phyloP scores from a whole-genome alignment of 345 rosid genomes.

The Moricandia arvensis region DNA sequence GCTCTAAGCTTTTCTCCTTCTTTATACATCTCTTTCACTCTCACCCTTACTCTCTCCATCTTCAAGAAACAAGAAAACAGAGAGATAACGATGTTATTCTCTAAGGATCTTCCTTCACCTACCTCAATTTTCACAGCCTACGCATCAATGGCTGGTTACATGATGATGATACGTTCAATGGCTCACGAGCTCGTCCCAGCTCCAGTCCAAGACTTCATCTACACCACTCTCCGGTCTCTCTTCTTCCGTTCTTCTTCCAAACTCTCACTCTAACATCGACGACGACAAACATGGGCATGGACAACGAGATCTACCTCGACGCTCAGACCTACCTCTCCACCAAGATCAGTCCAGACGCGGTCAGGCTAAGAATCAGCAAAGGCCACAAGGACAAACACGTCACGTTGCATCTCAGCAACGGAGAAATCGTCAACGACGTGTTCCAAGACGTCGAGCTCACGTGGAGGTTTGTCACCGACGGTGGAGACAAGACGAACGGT shows the following conservation, averaged over 20 bases:
- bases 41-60: constrained; percentile 12
- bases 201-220: constrained; percentile 30
- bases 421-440: constrained; percentile 43
- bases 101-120: constrained; percentile 40
- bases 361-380: constrained; percentile 42
- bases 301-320: constrained; percentile 46
- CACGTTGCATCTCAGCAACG: constrained; percentile 39
- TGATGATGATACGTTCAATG: constrained; percentile 36
- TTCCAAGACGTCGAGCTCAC: constrained; percentile 42
- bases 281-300: background rate
- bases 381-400: constrained; percentile 39
- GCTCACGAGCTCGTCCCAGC: constrained; percentile 41
- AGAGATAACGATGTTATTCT: constrained; percentile 26
- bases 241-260: constrained; percentile 25
- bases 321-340: constrained; percentile 44
- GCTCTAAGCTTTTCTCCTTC: constrained; percentile 20
- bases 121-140: constrained; percentile 50
- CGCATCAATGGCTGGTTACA: constrained; percentile 47
- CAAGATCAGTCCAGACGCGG: constrained; percentile 43
- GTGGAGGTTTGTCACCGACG: constrained; percentile 40
- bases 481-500: background rate
- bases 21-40: constrained; percentile 25
- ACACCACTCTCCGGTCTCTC: constrained; percentile 33
- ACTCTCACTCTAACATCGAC: constrained; percentile 39
- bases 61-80: constrained; percentile 2